Percentiles rank a stretch among this genome's conserved stretches.
phyloP scores from a whole-genome alignment of 2,329 filamentous ascomycete genomes.

The Sporothrix schenckii region DNA sequence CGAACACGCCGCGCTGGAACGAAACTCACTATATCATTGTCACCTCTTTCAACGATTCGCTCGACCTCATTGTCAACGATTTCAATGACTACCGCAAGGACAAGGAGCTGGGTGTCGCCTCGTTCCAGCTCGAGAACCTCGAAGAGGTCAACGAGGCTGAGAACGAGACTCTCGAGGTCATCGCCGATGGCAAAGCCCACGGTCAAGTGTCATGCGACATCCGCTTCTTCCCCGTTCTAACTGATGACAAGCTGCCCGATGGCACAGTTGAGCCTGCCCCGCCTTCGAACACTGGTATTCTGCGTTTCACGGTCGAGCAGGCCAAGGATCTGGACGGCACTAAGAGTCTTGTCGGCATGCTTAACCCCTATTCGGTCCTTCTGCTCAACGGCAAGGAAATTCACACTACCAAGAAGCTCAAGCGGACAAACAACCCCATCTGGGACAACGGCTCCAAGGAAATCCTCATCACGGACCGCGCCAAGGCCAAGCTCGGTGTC shows the following conservation, averaged over 20 bases:
- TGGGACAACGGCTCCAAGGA: conserved; percentile 94
- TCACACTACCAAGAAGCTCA: conserved; percentile 86
- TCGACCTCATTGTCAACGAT: conserved; percentile 85
- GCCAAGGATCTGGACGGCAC: conserved; percentile 92
- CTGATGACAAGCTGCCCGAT: conserved; percentile 70
- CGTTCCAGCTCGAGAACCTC: conserved; percentile 80
- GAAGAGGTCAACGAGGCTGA: conserved; percentile 78
- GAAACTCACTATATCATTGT: conserved; percentile 96
- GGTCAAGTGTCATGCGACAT: conserved; percentile 81
- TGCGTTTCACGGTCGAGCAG: conserved; percentile 90
- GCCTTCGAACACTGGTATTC: conserved; percentile 90
- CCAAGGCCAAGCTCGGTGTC: conserved; percentile 84
- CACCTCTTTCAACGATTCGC: conserved; percentile 82
- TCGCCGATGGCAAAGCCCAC: conserved; percentile 79
- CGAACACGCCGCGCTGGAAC: conserved; percentile 87
- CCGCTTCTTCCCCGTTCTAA: conserved; percentile 92
- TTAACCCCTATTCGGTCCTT: conserved; percentile 88
- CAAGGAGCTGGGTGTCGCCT: conserved; percentile 87
- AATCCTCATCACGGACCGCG: conserved; percentile 90
- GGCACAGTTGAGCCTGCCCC: conserved; percentile 80
- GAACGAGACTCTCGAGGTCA: conserved; percentile 81
- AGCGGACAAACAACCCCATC: conserved; percentile 96
- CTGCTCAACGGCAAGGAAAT: conserved; percentile 91
- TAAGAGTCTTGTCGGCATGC: conserved; percentile 86
- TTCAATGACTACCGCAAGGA: conserved; percentile 97